Evolutionary conservation across 2,329 filamentous ascomycete species (phyloP), one percentile per base, ranked within the genome.

Genomic region (Phaeosphaeria sp.): DNA sequence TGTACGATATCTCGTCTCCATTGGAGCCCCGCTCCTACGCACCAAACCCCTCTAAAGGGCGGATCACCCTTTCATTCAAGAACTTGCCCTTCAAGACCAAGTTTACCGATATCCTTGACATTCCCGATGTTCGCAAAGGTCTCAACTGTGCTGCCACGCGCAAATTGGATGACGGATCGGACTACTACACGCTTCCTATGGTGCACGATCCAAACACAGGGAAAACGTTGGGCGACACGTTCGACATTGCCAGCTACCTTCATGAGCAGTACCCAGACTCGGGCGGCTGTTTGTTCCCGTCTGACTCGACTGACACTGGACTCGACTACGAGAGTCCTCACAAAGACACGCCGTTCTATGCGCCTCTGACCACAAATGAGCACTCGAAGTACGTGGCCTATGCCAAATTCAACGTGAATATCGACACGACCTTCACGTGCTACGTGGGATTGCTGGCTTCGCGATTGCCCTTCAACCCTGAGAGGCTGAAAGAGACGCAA

Each of bases 211-310:
- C 77, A 0, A 54, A 65, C 18, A 82, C 80, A 0, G 67, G 66
- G 5, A 57, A 73, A 0, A 50, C 78, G 0, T 54, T 89, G 2
- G 87, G 87, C 5, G 88, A 90, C 74, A 86, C 86, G 2, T 88
- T 89, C 66, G 87, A 89, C 51, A 90, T 90, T 58, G 88, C 87
- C 6, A 73, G 82, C 24, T 84, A 88, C 64, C 78, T 90, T 1
- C 81, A 89, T 22, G 74, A 80, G 1, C 78, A 70, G 0, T 87
- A 84, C 53, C 84, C 85, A 0, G 56, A 72, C 27, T 70, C 79
- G 0, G 81, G 81, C 1, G 76, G 80, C 0, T 71, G 80, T 46
- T 77, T 89, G 2, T 85, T 89, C 63, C 82, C 82, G 0, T 48
- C 71, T 2, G 68, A 75, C 11, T 49, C 56, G 0, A 56, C 36